Percentiles rank a stretch among this genome's conserved stretches.
These are phyloP conservation scores for Clarireedia homoeocarpa DNA, from an alignment of 2,329 filamentous ascomycete genomes.

Conservation along the genomic window DNA sequence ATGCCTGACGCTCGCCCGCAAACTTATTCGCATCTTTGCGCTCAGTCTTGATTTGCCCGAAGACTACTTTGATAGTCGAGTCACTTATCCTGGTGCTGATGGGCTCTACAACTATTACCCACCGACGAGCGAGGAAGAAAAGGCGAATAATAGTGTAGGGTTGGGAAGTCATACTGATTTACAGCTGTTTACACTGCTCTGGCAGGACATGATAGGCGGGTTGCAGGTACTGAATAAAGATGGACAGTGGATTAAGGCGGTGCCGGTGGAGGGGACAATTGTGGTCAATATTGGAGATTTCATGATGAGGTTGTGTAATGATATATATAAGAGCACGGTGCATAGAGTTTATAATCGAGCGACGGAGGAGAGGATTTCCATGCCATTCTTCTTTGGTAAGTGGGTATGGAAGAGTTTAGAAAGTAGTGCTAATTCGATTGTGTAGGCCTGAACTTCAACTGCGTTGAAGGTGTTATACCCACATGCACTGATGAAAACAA, in stretches of 20 bases:
- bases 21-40: constrained; percentile 44
- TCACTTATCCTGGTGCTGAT: constrained; percentile 41
- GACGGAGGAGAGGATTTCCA: constrained; percentile 38
- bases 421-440: not conserved
- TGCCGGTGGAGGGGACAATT: constrained; percentile 38
- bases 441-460: constrained; percentile 42
- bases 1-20: constrained; percentile 43
- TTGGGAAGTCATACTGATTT: constrained; percentile 42
- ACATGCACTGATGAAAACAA: constrained; percentile 39
- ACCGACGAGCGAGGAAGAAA: constrained; percentile 28
- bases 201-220: constrained; percentile 38
- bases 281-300: constrained; percentile 47
- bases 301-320: constrained; percentile 43
- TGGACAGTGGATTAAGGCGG: constrained; percentile 37
- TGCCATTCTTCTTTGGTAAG: constrained; percentile 49
- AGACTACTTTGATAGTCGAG: constrained; percentile 46
- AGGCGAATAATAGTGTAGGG: constrained; percentile 30
- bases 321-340: constrained; percentile 42
- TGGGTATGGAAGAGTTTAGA: not conserved
- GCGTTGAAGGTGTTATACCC: constrained; percentile 40
- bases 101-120: constrained; percentile 40
- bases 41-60: constrained; percentile 47
- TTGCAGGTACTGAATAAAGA: constrained; percentile 37
- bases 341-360: constrained; percentile 42
- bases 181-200: constrained; percentile 42